These are phyloP conservation scores for Sclerotinia minor DNA, from an alignment of 2,329 filamentous ascomycete genomes.

Conservation along the genomic window DNA sequence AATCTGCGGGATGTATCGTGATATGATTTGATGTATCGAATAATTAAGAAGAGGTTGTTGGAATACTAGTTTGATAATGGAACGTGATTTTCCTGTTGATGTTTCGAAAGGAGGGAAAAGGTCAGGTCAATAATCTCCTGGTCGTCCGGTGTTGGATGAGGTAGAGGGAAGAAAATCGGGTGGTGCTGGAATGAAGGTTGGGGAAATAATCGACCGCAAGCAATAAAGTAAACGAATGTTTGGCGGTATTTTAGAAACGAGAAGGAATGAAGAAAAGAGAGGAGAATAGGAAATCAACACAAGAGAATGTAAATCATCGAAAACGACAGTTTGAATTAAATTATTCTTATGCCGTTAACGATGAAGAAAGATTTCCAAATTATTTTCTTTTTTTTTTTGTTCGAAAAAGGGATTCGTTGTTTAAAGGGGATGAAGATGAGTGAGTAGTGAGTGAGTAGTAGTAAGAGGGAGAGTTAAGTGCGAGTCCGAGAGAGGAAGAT, in stretches of 20 bases:
- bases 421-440: conserved; percentile 46
- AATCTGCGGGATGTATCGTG: background rate
- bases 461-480: background rate
- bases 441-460: background rate
- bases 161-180: conserved; percentile 4
- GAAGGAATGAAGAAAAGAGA: conserved; percentile 15
- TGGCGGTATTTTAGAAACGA: background rate
- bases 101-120: conserved; percentile 7
- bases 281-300: conserved; percentile 19
- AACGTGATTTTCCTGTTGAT: background rate
- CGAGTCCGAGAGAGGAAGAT: background rate
- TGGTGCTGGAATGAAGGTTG: conserved; percentile 23
- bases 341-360: conserved; percentile 5
- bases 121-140: conserved; percentile 14
- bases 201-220: conserved; percentile 12
- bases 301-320: conserved; percentile 32
- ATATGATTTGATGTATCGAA: background rate
- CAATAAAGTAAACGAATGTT: conserved; percentile 15
- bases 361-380: conserved; percentile 45
- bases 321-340: conserved; percentile 5
- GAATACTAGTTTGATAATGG: background rate
- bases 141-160: conserved; percentile 5
- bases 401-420: conserved; percentile 68
- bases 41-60: background rate
- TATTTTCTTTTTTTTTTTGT: conserved; percentile 61